phyloP scores from a whole-genome alignment of 768 basidiomycete species.

The Dacryopinax spathularia region DNA sequence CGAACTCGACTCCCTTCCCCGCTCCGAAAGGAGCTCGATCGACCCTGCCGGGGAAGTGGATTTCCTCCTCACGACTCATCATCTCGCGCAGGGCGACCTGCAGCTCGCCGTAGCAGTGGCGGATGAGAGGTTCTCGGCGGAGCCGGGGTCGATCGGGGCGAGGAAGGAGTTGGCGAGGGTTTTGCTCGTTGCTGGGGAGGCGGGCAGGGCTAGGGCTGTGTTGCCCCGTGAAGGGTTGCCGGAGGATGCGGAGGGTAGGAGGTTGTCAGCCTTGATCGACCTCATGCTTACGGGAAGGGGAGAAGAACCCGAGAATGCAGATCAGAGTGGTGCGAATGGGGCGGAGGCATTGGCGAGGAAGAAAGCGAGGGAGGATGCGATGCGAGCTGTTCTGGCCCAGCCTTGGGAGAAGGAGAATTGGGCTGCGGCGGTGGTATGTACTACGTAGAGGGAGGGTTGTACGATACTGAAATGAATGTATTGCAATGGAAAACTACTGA shows the following conservation, averaged over 20 bases:
- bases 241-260: background rate
- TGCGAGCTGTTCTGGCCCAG: no score
- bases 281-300: background rate
- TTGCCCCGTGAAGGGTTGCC: background rate
- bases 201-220: background rate
- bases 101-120: background rate
- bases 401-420: no score
- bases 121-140: background rate
- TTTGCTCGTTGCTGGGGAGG: background rate
- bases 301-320: background rate
- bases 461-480: no score
- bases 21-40: constrained; percentile 47
- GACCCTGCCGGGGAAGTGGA: constrained; percentile 60
- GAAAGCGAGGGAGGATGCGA: no score
- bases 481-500: no score
- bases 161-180: background rate
- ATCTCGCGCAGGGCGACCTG: constrained; percentile 27
- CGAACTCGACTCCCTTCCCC: constrained; percentile 56
- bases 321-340: background rate
- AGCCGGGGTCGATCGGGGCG: background rate
- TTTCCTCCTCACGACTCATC: constrained; percentile 56
- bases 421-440: no score
- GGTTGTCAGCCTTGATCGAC: background rate
- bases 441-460: no score
- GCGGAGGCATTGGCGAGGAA: no score